A percentile compares a stretch with the other conserved stretches of the same genome.
Conservation (phyloP, 2,329 filamentous ascomycete genomes). For the Penicillium sp. region DNA sequence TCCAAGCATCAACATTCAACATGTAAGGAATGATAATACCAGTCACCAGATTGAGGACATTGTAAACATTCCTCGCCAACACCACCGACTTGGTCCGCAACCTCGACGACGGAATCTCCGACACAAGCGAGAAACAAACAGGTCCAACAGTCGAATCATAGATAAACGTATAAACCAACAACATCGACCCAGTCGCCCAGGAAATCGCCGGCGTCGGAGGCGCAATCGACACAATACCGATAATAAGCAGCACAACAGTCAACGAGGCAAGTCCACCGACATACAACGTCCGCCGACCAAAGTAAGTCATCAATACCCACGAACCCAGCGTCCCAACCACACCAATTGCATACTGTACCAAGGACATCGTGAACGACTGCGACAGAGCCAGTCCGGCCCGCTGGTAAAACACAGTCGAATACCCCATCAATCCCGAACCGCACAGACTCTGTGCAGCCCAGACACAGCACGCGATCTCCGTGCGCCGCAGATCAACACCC, state of each 20-base stretch:
- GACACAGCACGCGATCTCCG: conserved; percentile 40
- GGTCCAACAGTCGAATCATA: conserved; percentile 55
- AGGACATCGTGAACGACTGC: conserved; percentile 37
- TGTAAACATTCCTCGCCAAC: conserved; percentile 48
- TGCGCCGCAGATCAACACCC: conserved; percentile 36
- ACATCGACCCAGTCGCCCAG: conserved; percentile 45
- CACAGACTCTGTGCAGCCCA: conserved; percentile 37
- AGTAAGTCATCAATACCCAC: conserved; percentile 43
- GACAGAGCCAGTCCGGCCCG: conserved; percentile 35
- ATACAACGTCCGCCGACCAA: conserved; percentile 43
- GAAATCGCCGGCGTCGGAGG: conserved; percentile 26
- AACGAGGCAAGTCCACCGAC: conserved; percentile 28
- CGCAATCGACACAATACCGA: conserved; percentile 23
- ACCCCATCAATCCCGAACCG: conserved; percentile 32
- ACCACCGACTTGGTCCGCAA: conserved; percentile 55
- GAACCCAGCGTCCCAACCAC: conserved; percentile 50
- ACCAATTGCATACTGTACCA: conserved; percentile 60
- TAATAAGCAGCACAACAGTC: conserved; percentile 10
- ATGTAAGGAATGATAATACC: conserved; percentile 79
- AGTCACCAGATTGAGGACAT: conserved; percentile 44
- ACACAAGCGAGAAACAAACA: conserved; percentile 52
- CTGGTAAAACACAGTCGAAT: conserved; percentile 36
- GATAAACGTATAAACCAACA: conserved; percentile 52
- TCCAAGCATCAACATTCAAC: conserved; percentile 77
- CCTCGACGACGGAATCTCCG: conserved; percentile 53